Evolutionary conservation across 768 basidiomycete genomes (phyloP), one percentile per base, ranked within the genome.

Genomic region (Lactarius evosmus): DNA sequence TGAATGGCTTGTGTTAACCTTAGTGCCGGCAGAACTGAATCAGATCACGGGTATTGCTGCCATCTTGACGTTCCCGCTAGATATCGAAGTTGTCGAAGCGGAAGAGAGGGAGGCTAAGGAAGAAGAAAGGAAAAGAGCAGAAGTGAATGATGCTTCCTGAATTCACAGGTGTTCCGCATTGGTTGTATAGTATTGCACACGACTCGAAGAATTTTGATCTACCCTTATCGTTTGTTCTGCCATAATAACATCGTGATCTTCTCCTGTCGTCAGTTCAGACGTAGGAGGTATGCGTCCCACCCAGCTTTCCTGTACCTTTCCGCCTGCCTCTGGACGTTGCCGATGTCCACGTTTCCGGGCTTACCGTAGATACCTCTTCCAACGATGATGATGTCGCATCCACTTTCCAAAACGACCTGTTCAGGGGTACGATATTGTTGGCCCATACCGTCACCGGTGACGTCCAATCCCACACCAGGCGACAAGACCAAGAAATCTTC

Each of bases 311-410:
- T 84, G 74, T 98, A 99, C 72, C 87, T 80, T 72, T 90, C 84
- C n/a, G 95, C 93, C 72, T 93, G 89, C 22, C 80, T 78, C 34
- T 79, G 77, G 38, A 86, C 83, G 58, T 81, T 80, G 12, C 77
- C 76, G 1, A 81, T 75, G 40, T 81, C 75, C 19, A 79, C 70
- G 27, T 77, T 75, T 34, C 76, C 77, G 16, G 79, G 78, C 51
- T 82, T 78, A 22, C 91, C 93, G 74, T 97, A 95, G 41, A 99
- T 88, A 0, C 97, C 97, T 64, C 97, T 80, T 32, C 97, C 97
- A 52, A 99, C 97, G 63, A 99, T 98, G 72, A 98, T 98, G 25
- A 98, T 83, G 76, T 99, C 97, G 73, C 92, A 92, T 32, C 94
- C 95, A 51, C 83, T 83, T 51, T 89, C 85, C 19, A 83, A 72